phyloP scores from a whole-genome alignment of 345 rosid genomes.

The Eucalyptus microcorys region DNA sequence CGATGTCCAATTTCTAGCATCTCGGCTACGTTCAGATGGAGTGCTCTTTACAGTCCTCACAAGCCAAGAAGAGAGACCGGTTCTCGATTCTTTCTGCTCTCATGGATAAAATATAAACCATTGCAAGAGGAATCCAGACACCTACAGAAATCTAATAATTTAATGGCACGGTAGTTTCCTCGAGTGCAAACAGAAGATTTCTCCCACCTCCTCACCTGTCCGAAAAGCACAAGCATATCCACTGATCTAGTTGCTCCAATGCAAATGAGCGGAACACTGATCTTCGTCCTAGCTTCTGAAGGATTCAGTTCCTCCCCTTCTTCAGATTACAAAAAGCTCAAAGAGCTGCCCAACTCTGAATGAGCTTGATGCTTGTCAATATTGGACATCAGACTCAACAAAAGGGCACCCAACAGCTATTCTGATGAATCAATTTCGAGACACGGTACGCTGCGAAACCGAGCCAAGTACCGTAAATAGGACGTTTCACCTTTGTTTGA shows the following conservation, averaged over 20 bases:
- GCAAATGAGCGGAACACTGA: not conserved
- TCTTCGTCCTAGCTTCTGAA: not conserved
- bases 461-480: conserved; percentile 24
- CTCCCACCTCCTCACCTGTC: not conserved
- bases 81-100: not conserved
- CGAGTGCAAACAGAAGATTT: not conserved
- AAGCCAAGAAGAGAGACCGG: not conserved
- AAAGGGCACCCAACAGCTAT: not conserved
- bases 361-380: not conserved
- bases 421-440: conserved; percentile 53
- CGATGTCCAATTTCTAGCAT: not conserved
- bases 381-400: not conserved
- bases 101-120: not conserved
- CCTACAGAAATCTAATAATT: not conserved
- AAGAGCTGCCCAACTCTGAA: not conserved
- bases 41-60: not conserved
- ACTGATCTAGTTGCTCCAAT: not conserved
- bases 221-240: not conserved
- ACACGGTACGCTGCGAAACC: conserved; percentile 25
- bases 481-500: conserved; percentile 19
- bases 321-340: not conserved
- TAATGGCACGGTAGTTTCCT: not conserved
- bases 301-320: not conserved
- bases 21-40: not conserved
- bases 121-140: not conserved